phyloP scores from a whole-genome alignment of 768 basidiomycete species.

The Termitomyces sp. region DNA sequence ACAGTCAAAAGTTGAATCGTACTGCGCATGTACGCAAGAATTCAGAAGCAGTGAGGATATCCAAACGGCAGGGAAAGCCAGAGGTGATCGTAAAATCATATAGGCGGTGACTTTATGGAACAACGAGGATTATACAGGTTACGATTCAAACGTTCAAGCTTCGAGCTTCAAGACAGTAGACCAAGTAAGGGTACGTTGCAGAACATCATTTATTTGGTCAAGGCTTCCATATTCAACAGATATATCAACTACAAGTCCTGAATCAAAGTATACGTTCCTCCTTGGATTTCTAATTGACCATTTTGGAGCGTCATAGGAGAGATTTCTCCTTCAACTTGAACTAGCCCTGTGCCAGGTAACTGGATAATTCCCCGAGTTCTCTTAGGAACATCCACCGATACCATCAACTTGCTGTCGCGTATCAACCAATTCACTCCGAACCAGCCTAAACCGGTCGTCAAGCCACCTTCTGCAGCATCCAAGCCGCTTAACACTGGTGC shows the following conservation, averaged over 20 bases:
- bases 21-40: conserved; percentile 26
- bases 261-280: conserved; percentile 9
- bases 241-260: neutral
- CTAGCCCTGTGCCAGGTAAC: conserved; percentile 19
- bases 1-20: conserved; percentile 50
- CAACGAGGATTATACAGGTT: neutral
- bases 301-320: neutral
- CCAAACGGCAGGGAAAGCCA: conserved; percentile 5
- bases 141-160: neutral
- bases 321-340: conserved; percentile 14
- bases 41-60: conserved; percentile 10
- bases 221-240: neutral
- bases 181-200: neutral
- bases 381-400: conserved; percentile 19
- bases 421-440: conserved; percentile 36
- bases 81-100: conserved; percentile 18
- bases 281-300: conserved; percentile 5
- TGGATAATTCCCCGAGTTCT: conserved; percentile 21
- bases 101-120: neutral
- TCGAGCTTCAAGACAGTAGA: too few species aligned
- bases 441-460: conserved; percentile 39
- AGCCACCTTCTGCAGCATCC: conserved; percentile 35
- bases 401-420: conserved; percentile 9
- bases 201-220: neutral
- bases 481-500: conserved; percentile 39